These are phyloP conservation scores for Pichia cactophila DNA, from an alignment of 1,139 yeast species.

Conservation along the genomic window DNA sequence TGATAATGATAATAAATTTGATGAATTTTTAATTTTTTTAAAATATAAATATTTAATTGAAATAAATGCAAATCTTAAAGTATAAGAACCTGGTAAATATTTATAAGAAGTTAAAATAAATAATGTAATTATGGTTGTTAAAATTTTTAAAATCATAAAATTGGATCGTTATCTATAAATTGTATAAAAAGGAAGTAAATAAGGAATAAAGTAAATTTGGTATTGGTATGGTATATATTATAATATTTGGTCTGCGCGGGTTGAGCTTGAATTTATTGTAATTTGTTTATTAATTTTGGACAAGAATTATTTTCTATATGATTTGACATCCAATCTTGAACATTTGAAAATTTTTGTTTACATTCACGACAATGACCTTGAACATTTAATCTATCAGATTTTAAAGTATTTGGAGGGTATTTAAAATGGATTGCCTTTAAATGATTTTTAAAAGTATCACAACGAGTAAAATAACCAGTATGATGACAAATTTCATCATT, in stretches of 20 bases:
- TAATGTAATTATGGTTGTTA: background rate
- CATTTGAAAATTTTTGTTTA: conserved; percentile 53
- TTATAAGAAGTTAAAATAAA: conserved; percentile 34
- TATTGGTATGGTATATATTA: too few species aligned
- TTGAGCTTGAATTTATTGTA: too few species aligned
- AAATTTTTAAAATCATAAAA: background rate
- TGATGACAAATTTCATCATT: conserved; percentile 49
- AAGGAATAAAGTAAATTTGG: background rate
- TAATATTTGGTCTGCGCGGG: too few species aligned
- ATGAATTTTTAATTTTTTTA: conserved; percentile 3
- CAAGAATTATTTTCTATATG: conserved; percentile 63
- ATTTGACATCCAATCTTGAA: conserved; percentile 68
- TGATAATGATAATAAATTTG: too few species aligned
- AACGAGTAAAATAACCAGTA: conserved; percentile 76
- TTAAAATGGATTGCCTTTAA: conserved; percentile 83
- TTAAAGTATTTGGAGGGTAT: conserved; percentile 82
- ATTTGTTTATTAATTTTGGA: conserved; percentile 17
- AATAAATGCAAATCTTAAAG: conserved; percentile 50
- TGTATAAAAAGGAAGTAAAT: background rate
- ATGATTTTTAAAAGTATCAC: conserved; percentile 90
- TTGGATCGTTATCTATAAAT: background rate
- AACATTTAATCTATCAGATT: conserved; percentile 62
- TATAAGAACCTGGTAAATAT: conserved; percentile 63
- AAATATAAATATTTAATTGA: conserved; percentile 36
- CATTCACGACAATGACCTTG: conserved; percentile 76